phyloP scores from a whole-genome alignment of 805 yeast genomes.

The Grigorovia yakushimaensis region DNA sequence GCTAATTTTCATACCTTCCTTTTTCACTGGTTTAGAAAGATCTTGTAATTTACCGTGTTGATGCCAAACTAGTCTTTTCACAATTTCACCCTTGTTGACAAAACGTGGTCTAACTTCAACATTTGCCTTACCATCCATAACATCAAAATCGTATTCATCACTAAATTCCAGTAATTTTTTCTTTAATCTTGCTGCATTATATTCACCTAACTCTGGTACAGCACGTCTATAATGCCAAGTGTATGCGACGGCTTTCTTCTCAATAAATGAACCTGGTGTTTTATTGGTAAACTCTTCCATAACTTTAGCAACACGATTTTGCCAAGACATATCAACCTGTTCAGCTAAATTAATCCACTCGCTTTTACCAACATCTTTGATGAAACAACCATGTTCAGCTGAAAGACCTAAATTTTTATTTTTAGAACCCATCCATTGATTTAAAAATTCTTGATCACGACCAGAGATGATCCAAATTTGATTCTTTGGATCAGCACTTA shows the following conservation, averaged over 20 bases:
- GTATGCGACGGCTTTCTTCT: constrained; percentile 82
- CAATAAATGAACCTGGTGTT: constrained; percentile 85
- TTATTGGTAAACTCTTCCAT: constrained; percentile 69
- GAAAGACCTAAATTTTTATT: constrained; percentile 63
- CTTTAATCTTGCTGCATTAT: constrained; percentile 69
- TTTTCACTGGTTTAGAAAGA: constrained; percentile 26
- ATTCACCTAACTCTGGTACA: constrained; percentile 87
- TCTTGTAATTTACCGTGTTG: constrained; percentile 50
- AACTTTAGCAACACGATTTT: constrained; percentile 62
- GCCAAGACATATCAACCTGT: constrained; percentile 89
- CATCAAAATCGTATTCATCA: constrained; percentile 74
- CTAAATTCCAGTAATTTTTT: constrained; percentile 52
- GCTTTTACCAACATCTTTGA: constrained; percentile 56
- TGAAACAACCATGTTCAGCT: constrained; percentile 96
- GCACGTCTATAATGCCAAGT: constrained; percentile 97
- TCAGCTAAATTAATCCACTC: constrained; percentile 83
- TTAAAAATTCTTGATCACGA: constrained; percentile 83
- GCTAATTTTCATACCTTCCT: constrained; percentile 28
- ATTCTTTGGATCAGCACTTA: constrained; percentile 69
- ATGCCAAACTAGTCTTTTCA: constrained; percentile 59
- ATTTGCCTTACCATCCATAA: constrained; percentile 95
- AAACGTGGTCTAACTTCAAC: constrained; percentile 93
- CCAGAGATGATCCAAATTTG: constrained; percentile 95
- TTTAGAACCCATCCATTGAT: constrained; percentile 72
- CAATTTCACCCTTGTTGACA: constrained; percentile 96